Percentiles rank a stretch among this genome's conserved stretches.
phyloP scores from a whole-genome alignment of 192 early-diverging fungal species.

The Mortierella alpina region DNA sequence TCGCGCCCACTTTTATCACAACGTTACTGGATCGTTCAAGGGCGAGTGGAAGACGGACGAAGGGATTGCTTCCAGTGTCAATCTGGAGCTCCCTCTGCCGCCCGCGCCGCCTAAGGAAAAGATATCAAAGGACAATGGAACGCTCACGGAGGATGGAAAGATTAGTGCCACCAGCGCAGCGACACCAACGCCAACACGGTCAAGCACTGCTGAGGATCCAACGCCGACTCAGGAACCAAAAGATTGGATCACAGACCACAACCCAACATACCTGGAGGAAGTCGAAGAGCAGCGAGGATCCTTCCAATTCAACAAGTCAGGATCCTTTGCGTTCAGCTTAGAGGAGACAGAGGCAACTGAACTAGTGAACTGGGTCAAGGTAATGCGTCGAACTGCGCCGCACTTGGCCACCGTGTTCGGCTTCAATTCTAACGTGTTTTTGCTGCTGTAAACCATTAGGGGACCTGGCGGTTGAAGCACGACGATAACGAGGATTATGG shows the following conservation, averaged over 20 bases:
- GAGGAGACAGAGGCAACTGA: constrained; percentile 55
- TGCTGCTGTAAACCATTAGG: constrained; percentile 36
- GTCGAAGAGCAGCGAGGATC: constrained; percentile 22
- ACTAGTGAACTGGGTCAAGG: constrained; percentile 59
- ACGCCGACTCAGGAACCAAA: neutral
- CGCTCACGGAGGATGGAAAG: constrained; percentile 1
- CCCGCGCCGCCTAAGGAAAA: constrained; percentile 1
- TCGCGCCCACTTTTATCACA: constrained; percentile 60
- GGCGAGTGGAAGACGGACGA: constrained; percentile 45
- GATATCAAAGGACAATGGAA: constrained; percentile 18
- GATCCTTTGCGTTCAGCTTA: constrained; percentile 34
- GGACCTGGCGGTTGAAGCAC: constrained; percentile 57
- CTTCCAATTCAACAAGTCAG: constrained; percentile 44
- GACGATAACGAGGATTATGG: constrained; percentile 60
- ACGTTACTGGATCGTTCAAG: constrained; percentile 63
- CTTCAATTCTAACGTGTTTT: neutral
- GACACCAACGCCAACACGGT: neutral
- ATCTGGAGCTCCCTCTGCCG: constrained; percentile 26
- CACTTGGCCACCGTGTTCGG: neutral
- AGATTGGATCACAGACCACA: constrained; percentile 36
- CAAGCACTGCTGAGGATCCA: neutral
- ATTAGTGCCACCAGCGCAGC: neutral
- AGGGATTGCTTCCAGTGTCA: constrained; percentile 3
- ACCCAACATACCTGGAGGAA: constrained; percentile 29
- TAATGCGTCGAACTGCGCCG: neutral